Conservation (phyloP, 176 grass and related monocot genomes). For the Raddia guianensis region DNA sequence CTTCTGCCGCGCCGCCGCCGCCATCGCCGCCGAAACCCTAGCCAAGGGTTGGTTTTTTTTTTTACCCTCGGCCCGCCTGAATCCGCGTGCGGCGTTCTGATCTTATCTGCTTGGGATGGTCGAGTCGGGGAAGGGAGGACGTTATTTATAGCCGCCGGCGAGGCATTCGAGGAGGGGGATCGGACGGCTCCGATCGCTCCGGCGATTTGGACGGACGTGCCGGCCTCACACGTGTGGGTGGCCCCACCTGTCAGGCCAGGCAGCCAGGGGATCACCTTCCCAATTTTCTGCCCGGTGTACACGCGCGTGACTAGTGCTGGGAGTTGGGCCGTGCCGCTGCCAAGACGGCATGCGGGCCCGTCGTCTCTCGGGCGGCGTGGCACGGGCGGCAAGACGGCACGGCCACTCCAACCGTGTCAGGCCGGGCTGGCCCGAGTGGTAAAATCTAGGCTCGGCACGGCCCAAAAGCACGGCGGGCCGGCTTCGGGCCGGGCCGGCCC, state of each 20-base stretch:
- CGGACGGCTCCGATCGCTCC: constrained; percentile 2
- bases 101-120: constrained; percentile 51
- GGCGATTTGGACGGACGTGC: not conserved
- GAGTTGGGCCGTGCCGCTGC: too few relatives aligned
- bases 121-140: constrained; percentile 10
- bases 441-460: too few relatives aligned
- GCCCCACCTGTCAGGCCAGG: constrained; percentile 9
- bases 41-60: constrained; percentile 14
- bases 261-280: too few relatives aligned
- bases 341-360: too few relatives aligned
- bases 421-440: too few relatives aligned
- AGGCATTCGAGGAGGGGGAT: constrained; percentile 32
- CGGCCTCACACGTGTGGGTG: constrained; percentile 32
- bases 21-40: constrained; percentile 62
- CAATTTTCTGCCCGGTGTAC: too few relatives aligned
- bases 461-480: too few relatives aligned
- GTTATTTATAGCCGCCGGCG: constrained; percentile 58
- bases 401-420: too few relatives aligned
- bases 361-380: too few relatives aligned
- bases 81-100: not conserved
- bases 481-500: too few relatives aligned
- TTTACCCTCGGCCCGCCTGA: not conserved
- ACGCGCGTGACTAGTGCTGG: too few relatives aligned
- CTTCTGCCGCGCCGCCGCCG: constrained; percentile 45
- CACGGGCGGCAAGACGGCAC: too few relatives aligned